Evolutionary conservation across 2,329 filamentous ascomycete species (phyloP).

Genomic region (Bisporella sp.): DNA sequence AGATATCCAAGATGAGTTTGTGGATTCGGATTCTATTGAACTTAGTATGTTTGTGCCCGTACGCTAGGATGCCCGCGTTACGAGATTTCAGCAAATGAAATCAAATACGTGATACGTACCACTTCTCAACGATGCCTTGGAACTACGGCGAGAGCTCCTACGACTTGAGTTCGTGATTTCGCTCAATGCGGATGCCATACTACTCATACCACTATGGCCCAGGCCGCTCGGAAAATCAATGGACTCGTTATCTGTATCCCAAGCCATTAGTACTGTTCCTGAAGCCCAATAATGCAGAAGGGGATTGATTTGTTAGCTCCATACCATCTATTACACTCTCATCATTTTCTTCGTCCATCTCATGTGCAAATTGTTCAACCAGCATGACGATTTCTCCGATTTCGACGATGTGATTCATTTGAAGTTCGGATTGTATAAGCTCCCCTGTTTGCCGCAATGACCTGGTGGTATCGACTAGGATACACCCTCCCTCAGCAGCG

Average conservation of each 20-base stretch:
- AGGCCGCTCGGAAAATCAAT: too few relatives aligned
- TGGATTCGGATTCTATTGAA: neutral
- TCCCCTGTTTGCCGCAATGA: slow-evolving; percentile 82
- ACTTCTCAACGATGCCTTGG: neutral
- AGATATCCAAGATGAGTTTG: neutral
- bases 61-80: too few relatives aligned
- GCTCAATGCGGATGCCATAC: slow-evolving; percentile 9
- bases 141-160: neutral
- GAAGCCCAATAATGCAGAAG: too few relatives aligned
- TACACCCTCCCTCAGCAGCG: slow-evolving; percentile 54
- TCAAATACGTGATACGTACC: neutral
- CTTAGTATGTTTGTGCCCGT: too few relatives aligned
- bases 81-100: too few relatives aligned
- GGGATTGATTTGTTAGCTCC: too few relatives aligned
- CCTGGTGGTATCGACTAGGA: slow-evolving; percentile 71
- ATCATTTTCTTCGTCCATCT: neutral
- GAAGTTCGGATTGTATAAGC: slow-evolving; percentile 69
- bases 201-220: neutral
- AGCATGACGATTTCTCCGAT: slow-evolving; percentile 73
- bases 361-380: slow-evolving; percentile 25
- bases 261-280: too few relatives aligned
- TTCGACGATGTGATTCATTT: slow-evolving; percentile 73
- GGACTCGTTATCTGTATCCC: too few relatives aligned
- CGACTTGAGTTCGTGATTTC: slow-evolving; percentile 1
- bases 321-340: neutral